Evolutionary conservation across 345 rosid species (phyloP), one percentile per base, ranked within the genome.

Genomic region (Brassica incana): DNA sequence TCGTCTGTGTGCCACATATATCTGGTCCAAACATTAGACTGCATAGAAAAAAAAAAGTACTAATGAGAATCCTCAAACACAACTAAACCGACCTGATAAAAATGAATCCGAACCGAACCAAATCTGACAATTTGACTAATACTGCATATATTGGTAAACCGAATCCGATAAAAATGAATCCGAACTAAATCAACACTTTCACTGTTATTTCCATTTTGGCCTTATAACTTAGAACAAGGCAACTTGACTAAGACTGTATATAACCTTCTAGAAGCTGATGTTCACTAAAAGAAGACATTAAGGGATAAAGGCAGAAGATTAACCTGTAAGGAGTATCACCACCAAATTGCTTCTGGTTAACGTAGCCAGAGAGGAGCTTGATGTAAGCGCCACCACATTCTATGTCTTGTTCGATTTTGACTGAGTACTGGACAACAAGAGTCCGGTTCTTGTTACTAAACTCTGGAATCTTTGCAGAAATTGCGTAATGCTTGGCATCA

Each of bases 11-110:
- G 64, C 99, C 97, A 33, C 99, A 95, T 62, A 95, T 84, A 86
- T 95, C 99, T 62, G 99, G 99, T 79, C 99, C 99, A 81, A 92
- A 95, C 99, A 95, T 95, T 65, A 95, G 74, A 80, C 97, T 95
- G 93, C 88, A 88, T 30, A 72, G 64, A 32, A 52, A 10, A 71
- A 71, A 48, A 95, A 54, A 25, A 61, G 25, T 8, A 65, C 35
- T 61, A 38, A 20, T 56, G 38, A 75, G 79, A 75, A 69, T 63
- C 67, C 54, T 25, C 45, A 16, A 29, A 68, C n/a, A 25, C 27
- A 25, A 25, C 27, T 25, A 25, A 25, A 25, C 27, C 27, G 27
- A 25, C 27, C 27, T 25, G 27, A 25, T 25, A 25, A 25, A 25
- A 25, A 25, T 25, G 27, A 25, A 25, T 25, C 27, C 27, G 27